Conservation (phyloP, 257 asterid species). For the Ajuga chamaepitys region DNA sequence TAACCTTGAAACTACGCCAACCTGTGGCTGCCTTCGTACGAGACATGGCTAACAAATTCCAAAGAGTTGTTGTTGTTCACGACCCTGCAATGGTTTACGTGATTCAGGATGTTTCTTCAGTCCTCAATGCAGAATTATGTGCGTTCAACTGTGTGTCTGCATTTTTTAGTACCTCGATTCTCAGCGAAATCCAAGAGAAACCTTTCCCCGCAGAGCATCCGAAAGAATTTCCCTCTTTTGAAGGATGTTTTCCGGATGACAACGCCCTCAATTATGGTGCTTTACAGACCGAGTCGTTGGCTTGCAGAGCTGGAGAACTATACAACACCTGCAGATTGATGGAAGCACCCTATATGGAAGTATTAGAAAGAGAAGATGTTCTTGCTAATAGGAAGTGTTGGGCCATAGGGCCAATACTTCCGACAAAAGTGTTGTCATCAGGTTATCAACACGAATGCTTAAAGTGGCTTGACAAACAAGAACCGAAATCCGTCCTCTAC, state of each 20-base stretch:
- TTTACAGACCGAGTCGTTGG: background rate
- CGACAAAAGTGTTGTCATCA: background rate
- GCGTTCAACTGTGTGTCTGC: constrained; percentile 37
- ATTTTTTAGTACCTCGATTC: background rate
- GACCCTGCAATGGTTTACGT: constrained; percentile 32
- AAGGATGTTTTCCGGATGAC: background rate
- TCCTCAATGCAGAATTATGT: constrained; percentile 52
- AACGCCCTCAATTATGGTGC: background rate
- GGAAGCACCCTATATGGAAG: constrained; percentile 28
- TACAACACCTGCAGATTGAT: constrained; percentile 36
- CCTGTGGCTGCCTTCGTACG: constrained; percentile 18
- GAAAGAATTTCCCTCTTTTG: constrained; percentile 16
- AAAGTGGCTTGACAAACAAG: constrained; percentile 20
- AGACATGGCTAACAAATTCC: constrained; percentile 8
- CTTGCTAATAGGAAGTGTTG: constrained; percentile 14
- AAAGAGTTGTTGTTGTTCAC: constrained; percentile 31
- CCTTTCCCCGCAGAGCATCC: constrained; percentile 22
- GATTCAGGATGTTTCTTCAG: constrained; percentile 37
- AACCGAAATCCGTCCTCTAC: constrained; percentile 9
- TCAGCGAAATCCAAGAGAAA: background rate
- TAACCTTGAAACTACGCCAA: constrained; percentile 19
- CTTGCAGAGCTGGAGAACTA: constrained; percentile 24
- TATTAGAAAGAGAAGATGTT: constrained; percentile 21
- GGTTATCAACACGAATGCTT: constrained; percentile 3
- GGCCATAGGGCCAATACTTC: constrained; percentile 38